Conservation (phyloP, 192 early-diverging fungal species). For the Coemansia sp. region DNA sequence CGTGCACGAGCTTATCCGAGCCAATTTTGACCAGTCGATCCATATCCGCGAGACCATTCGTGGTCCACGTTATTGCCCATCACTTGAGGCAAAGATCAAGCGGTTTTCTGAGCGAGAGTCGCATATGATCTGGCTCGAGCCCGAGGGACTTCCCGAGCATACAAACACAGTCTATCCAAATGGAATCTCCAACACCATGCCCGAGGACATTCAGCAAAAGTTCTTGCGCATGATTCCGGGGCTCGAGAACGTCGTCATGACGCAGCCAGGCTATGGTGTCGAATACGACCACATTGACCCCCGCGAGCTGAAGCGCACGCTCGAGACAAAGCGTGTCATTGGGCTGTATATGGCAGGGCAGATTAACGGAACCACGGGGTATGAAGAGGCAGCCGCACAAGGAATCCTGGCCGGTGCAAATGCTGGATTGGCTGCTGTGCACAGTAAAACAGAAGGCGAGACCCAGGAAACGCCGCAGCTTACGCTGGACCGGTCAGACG, state of each 20-base stretch:
- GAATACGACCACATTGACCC: conserved; percentile 86
- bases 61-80: conserved; percentile 81
- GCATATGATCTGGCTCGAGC: conserved; percentile 79
- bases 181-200: conserved; percentile 82
- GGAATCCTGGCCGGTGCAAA: conserved; percentile 79
- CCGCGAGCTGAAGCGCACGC: conserved; percentile 67
- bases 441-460: neutral
- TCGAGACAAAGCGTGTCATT: conserved; percentile 76
- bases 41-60: conserved; percentile 83
- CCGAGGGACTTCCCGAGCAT: conserved; percentile 72
- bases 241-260: conserved; percentile 71
- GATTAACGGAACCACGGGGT: conserved; percentile 87
- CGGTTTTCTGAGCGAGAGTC: conserved; percentile 65
- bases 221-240: conserved; percentile 72
- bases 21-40: conserved; percentile 75
- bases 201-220: conserved; percentile 69
- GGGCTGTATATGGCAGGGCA: conserved; percentile 81
- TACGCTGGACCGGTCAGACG: conserved; percentile 70
- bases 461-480: conserved; percentile 45
- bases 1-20: conserved; percentile 65
- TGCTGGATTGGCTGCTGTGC: conserved; percentile 60
- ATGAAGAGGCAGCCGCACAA: conserved; percentile 81
- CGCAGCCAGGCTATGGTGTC: conserved; percentile 78
- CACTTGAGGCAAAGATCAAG: conserved; percentile 77
- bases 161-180: conserved; percentile 71